phyloP scores from a whole-genome alignment of 805 yeast species.

The Starmerella scarabaei region DNA sequence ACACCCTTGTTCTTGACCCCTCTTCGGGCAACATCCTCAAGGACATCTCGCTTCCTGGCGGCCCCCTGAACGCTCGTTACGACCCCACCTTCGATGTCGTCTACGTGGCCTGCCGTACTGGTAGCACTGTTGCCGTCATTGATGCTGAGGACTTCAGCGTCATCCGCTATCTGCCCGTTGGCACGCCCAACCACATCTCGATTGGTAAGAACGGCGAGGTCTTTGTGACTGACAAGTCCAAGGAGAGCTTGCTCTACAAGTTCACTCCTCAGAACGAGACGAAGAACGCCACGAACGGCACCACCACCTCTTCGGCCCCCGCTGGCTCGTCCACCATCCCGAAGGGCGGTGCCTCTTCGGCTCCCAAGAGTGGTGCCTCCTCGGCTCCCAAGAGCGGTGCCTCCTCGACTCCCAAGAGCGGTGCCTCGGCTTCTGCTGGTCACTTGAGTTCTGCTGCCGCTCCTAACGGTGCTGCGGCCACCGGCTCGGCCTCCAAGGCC shows the following conservation, averaged over 20 bases:
- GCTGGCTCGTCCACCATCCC: constrained; percentile 9
- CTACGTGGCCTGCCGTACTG: constrained; percentile 12
- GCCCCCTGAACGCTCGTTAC: constrained; percentile 11
- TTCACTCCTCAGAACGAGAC: constrained; percentile 7
- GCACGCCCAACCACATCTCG: constrained; percentile 13
- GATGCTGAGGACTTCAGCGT: constrained; percentile 9
- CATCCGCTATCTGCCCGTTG: constrained; percentile 7
- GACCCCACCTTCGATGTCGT: constrained; percentile 13
- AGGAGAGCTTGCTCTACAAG: constrained; percentile 4
- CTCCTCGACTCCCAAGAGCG: not conserved
- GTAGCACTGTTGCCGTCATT: constrained; percentile 9
- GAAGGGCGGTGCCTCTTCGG: not conserved
- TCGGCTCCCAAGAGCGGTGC: not conserved
- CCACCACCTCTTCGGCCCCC: constrained; percentile 5
- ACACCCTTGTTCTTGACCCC: constrained; percentile 12
- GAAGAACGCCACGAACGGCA: not conserved
- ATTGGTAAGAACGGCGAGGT: constrained; percentile 6
- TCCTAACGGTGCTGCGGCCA: not conserved
- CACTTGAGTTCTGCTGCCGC: not conserved
- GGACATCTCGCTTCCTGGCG: constrained; percentile 3
- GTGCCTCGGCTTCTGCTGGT: not conserved
- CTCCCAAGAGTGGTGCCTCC: not conserved
- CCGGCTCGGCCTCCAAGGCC: constrained; percentile 6
- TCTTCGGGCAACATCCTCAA: constrained; percentile 1
- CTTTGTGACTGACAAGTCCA: constrained; percentile 11